Base-by-base conservation (phyloP, 352 stramenopile species). In the Phytophthora kernoviae region DNA sequence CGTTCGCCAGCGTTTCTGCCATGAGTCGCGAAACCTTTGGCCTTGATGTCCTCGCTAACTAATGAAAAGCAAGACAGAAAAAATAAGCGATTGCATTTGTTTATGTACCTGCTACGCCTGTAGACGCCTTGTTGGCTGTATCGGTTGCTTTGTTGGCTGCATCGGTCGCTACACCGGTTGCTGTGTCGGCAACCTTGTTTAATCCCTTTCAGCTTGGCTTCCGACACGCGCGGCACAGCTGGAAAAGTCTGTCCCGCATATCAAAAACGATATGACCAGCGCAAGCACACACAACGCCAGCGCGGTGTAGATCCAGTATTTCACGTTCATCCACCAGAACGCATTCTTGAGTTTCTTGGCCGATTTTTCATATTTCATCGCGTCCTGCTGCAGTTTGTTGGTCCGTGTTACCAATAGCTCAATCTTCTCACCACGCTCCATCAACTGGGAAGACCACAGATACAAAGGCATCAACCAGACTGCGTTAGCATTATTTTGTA, bases 341-440 rank as follows among this genome's bases (percentile, higher is more conserved):
- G 84, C 74, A 52, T 88, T 90, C 70, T 97, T 95, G 58, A 99
- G 79, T 59, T 95, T 94, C 54, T 91, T 94, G 32, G 84, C 90
- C 5, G 81, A 89, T 58, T 94, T 94, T 68, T 99, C 92, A 70
- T 99, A 99, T 50, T 97, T 97, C 68, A 99, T 94, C 2, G 97
- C 96, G 61, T 98, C 90, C 44, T 98, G 90, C 68, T 98, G 96
- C 18, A 99, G 77, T 53, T 97, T 89, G 64, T 98, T 94, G 1
- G 86, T 93, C 14, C 84, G 80, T 54, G 80, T 82, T 20, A 95
- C 84, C 6, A 93, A 54, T 21, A 93, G 43, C 70, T 99, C 97
- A 62, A 99, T 98, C 72, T 98, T 99, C 70, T 99, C 97, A 27
- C 97, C 98, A 41, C 98, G 79, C 61, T 99, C 96, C 73, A 99